These are phyloP conservation scores for Tetrapisispora fleetii DNA, from an alignment of 805 yeast species.

Conservation along the genomic window DNA sequence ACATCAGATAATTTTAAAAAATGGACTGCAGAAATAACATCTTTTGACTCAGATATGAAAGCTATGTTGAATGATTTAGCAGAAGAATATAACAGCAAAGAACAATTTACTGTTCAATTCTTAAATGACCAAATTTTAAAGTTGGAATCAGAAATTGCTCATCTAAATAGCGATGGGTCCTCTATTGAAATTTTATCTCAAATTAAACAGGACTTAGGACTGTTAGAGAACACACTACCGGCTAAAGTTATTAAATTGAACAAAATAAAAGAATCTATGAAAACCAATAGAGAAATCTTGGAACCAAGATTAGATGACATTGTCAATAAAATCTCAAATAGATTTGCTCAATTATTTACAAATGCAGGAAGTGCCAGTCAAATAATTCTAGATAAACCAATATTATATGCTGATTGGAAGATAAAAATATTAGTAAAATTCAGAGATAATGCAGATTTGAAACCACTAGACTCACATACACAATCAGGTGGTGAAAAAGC, in stretches of 20 bases:
- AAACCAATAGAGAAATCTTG: slow-evolving; percentile 39
- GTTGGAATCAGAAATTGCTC: slow-evolving; percentile 37
- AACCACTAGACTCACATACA: slow-evolving; percentile 68
- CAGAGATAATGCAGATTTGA: slow-evolving; percentile 63
- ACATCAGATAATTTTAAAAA: slow-evolving; percentile 19
- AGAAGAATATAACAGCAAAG: slow-evolving; percentile 27
- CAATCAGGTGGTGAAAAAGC: slow-evolving; percentile 99
- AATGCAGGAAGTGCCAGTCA: slow-evolving; percentile 84
- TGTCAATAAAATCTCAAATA: slow-evolving; percentile 45
- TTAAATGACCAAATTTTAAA: slow-evolving; percentile 34
- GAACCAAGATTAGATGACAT: slow-evolving; percentile 49
- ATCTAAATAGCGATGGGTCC: slow-evolving; percentile 32
- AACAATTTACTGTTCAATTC: slow-evolving; percentile 31
- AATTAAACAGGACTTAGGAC: slow-evolving; percentile 17
- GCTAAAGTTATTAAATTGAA: slow-evolving; percentile 13
- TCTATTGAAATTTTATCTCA: slow-evolving; percentile 26
- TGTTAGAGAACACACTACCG: slow-evolving; percentile 18
- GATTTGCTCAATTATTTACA: slow-evolving; percentile 57
- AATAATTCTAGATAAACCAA: slow-evolving; percentile 45
- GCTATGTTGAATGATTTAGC: slow-evolving; percentile 34
- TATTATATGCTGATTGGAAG: slow-evolving; percentile 62
- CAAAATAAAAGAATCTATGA: slow-evolving; percentile 30
- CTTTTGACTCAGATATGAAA: slow-evolving; percentile 34
- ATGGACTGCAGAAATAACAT: slow-evolving; percentile 24
- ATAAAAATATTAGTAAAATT: slow-evolving; percentile 78